A percentile compares a stretch with the other conserved stretches of the same genome.
phyloP scores from a whole-genome alignment of 176 grass and related monocot species.

The Carex scoparia region DNA sequence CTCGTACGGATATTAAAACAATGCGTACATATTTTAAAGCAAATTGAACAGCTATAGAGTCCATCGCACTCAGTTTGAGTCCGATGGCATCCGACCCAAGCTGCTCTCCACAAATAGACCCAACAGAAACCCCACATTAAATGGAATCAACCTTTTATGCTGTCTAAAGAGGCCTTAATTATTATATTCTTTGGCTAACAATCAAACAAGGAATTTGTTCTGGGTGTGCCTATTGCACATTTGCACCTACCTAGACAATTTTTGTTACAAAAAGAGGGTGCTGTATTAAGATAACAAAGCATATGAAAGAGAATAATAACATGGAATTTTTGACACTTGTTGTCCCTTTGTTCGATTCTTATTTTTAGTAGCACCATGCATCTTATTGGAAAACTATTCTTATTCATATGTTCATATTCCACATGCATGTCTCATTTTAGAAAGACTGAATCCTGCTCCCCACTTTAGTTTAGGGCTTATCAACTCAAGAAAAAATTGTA shows the following conservation, averaged over 20 bases:
- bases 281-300: slow-evolving; percentile 9
- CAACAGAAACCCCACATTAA: slow-evolving; percentile 9
- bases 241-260: slow-evolving; percentile 3
- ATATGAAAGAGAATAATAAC: slow-evolving; percentile 1
- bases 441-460: background rate
- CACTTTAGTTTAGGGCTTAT: no score
- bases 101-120: background rate
- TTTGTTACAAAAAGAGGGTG: slow-evolving; percentile 18
- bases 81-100: no score
- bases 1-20: no score
- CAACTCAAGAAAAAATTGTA: no score
- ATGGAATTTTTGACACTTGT: background rate
- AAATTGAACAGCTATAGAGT: no score
- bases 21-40: no score
- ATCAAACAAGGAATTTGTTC: slow-evolving; percentile 28
- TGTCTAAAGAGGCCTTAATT: background rate
- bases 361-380: background rate
- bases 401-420: background rate
- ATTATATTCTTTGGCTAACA: background rate
- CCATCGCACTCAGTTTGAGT: no score
- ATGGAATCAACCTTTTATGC: background rate
- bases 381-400: background rate
- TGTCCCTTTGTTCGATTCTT: background rate
- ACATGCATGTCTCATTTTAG: background rate
- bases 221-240: slow-evolving; percentile 15